These are phyloP conservation scores for Didymella arachidicola DNA, from an alignment of 2,329 filamentous ascomycete genomes.

Conservation along the genomic window DNA sequence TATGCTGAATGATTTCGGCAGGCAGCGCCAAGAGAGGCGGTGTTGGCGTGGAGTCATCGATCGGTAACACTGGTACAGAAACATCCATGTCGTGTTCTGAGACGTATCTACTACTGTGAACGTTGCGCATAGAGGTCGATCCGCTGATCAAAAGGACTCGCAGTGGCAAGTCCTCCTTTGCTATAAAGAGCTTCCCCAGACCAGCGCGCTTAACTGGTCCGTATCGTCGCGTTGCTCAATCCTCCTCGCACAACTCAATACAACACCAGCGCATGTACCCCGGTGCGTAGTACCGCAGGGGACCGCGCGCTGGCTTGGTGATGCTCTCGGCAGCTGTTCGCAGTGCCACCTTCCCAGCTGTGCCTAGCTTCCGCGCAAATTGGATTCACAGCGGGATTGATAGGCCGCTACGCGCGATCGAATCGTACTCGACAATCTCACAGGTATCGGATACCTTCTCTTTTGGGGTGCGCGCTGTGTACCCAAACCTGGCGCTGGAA, in stretches of 20 bases:
- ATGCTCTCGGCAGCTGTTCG: slow-evolving; percentile 27
- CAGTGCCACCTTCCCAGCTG: slow-evolving; percentile 43
- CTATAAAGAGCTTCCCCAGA: slow-evolving; percentile 15
- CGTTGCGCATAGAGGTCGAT: slow-evolving; percentile 9
- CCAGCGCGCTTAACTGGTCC: slow-evolving; percentile 13
- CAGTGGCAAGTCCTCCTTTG: slow-evolving; percentile 6
- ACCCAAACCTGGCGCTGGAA: slow-evolving; percentile 7
- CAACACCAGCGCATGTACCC: slow-evolving; percentile 18
- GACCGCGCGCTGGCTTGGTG: slow-evolving; percentile 19
- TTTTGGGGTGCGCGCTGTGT: slow-evolving; percentile 12
- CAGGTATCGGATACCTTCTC: slow-evolving; percentile 15
- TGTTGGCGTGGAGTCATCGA: slow-evolving; percentile 13
- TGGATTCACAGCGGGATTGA: slow-evolving; percentile 25
- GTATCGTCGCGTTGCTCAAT: slow-evolving; percentile 4
- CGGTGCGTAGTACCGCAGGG: slow-evolving; percentile 19
- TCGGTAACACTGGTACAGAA: slow-evolving; percentile 22
- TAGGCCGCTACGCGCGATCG: slow-evolving; percentile 29
- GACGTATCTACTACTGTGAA: slow-evolving; percentile 13
- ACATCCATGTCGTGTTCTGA: slow-evolving; percentile 23
- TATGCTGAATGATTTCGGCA: slow-evolving; percentile 75
- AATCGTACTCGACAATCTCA: slow-evolving; percentile 27
- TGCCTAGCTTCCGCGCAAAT: slow-evolving; percentile 31
- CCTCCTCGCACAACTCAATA: slow-evolving; percentile 16
- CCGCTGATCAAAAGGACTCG: slow-evolving; percentile 4
- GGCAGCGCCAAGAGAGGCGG: slow-evolving; percentile 66